Conservation (phyloP, 208 protist species). For the Trypanosoma rangeli region DNA sequence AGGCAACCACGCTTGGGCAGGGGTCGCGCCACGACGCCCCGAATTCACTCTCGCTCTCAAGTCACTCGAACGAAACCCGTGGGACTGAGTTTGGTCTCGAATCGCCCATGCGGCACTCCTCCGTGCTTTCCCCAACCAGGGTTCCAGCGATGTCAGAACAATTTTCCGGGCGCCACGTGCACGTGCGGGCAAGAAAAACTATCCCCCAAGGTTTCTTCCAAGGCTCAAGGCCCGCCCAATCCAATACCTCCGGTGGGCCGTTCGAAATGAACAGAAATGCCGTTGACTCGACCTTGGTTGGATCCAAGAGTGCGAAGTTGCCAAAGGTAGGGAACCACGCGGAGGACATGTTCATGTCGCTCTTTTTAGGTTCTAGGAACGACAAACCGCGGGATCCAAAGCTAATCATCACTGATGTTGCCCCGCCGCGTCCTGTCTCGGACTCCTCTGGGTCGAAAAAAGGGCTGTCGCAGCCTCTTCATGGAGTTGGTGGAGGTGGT, state of each 20-base stretch:
- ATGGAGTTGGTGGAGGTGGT: constrained; percentile 12
- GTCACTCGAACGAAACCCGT: constrained; percentile 8
- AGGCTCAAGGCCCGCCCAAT: background rate
- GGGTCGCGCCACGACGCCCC: background rate
- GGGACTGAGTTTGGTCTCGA: constrained; percentile 7
- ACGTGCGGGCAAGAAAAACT: constrained; percentile 18
- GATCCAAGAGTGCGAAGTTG: background rate
- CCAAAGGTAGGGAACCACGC: constrained; percentile 6
- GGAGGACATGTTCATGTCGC: constrained; percentile 32
- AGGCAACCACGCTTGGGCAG: background rate
- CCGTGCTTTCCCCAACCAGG: no score
- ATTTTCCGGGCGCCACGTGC: constrained; percentile 23
- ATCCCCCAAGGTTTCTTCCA: background rate
- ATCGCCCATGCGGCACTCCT: background rate
- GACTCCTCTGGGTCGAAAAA: constrained; percentile 3
- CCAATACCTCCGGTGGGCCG: no score
- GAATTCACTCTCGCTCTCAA: constrained; percentile 2
- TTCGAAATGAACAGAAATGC: background rate
- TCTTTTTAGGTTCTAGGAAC: constrained; percentile 7
- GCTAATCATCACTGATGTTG: constrained; percentile 1
- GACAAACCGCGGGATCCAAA: constrained; percentile 18
- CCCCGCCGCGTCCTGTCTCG: background rate
- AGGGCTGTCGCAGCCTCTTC: background rate
- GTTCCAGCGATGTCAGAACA: constrained; percentile 19
- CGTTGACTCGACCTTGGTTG: background rate